Conservation (phyloP, 2,329 filamentous ascomycete genomes). For the Sphaerostilbella broomeana region DNA sequence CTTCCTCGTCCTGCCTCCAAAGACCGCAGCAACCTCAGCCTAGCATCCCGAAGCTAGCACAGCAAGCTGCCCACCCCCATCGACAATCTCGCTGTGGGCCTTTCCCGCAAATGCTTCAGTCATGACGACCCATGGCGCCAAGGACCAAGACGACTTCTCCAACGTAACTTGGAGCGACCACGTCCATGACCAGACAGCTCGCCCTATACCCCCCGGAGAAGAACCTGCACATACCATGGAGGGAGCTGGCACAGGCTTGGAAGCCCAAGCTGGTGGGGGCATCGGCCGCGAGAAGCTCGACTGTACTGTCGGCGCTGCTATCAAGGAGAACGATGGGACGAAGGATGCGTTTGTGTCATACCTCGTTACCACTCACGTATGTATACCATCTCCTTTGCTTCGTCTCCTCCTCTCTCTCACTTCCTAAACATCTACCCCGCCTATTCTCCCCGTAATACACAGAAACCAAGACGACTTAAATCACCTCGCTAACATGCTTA, state of each 20-base stretch:
- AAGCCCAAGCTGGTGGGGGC: slow-evolving; percentile 54
- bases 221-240: slow-evolving; percentile 30
- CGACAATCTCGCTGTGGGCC: too few species aligned
- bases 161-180: slow-evolving; percentile 72
- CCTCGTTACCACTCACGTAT: slow-evolving; percentile 80
- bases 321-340: slow-evolving; percentile 94
- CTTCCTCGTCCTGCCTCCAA: background rate
- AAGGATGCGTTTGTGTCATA: slow-evolving; percentile 98
- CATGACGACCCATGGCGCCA: slow-evolving; percentile 32
- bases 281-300: slow-evolving; percentile 70
- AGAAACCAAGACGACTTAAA: background rate
- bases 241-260: slow-evolving; percentile 41
- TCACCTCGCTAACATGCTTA: background rate
- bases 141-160: slow-evolving; percentile 67
- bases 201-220: slow-evolving; percentile 17
- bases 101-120: slow-evolving; percentile 8
- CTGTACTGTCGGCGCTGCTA: slow-evolving; percentile 72
- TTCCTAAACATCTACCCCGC: background rate
- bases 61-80: too few species aligned
- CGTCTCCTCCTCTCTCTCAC: background rate
- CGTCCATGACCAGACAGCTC: slow-evolving; percentile 32
- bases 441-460: background rate
- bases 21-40: background rate
- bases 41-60: background rate
- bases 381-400: slow-evolving; percentile 8